phyloP scores from a whole-genome alignment of 495 filamentous ascomycete genomes.

The Penicillium ucsense region DNA sequence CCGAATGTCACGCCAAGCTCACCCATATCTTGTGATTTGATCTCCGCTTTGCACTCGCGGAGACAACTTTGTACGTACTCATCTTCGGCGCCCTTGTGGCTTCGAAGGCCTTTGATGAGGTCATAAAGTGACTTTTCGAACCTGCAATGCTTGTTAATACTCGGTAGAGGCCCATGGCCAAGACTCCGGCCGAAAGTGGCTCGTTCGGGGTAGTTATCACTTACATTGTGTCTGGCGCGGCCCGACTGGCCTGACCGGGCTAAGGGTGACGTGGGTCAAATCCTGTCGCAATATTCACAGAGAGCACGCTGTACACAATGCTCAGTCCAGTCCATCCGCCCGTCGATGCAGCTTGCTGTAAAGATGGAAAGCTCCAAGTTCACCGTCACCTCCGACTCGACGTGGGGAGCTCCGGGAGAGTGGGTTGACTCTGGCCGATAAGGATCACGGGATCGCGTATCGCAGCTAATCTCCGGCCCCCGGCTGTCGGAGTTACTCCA shows the following conservation, averaged over 20 bases:
- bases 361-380: neutral
- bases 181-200: neutral
- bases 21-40: slow-evolving; percentile 88
- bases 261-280: neutral
- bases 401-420: slow-evolving; percentile 4
- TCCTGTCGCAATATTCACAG: neutral
- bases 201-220: neutral
- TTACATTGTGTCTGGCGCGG: slow-evolving; percentile 3
- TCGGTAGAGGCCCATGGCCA: neutral
- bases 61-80: slow-evolving; percentile 86
- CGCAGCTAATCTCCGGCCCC: neutral
- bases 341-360: neutral
- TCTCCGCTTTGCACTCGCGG: slow-evolving; percentile 88
- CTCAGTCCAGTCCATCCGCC: neutral
- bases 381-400: neutral
- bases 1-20: neutral
- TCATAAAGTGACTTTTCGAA: slow-evolving; percentile 99
- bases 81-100: slow-evolving; percentile 86
- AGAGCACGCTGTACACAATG: neutral
- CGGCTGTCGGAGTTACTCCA: neutral
- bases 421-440: slow-evolving; percentile 5
- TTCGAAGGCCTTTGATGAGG: slow-evolving; percentile 90
- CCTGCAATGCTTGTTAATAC: slow-evolving; percentile 36
- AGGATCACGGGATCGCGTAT: slow-evolving; percentile 17
- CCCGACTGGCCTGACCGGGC: neutral